Conservation (phyloP, 2,329 filamentous ascomycete genomes). For the Fusarium udum region DNA sequence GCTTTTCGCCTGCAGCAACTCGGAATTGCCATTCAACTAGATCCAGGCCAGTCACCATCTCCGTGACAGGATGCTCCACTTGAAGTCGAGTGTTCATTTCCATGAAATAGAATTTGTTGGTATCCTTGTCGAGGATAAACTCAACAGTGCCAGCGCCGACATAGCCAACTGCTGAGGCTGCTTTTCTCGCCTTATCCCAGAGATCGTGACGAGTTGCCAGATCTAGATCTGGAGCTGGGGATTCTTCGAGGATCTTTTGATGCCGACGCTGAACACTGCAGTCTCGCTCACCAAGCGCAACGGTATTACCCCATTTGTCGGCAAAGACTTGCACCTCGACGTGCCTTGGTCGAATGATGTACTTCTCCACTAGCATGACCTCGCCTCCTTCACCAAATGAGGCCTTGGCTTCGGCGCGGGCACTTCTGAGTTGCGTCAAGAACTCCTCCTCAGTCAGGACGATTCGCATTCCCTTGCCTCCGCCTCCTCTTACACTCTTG, state of each 20-base stretch:
- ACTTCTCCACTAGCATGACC: slow-evolving; percentile 86
- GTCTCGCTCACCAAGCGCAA: slow-evolving; percentile 87
- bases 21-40: slow-evolving; percentile 97
- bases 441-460: slow-evolving; percentile 76
- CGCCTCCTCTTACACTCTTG: slow-evolving; percentile 83
- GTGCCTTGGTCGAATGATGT: slow-evolving; percentile 80
- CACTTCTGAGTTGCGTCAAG: slow-evolving; percentile 73
- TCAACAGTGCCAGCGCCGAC: slow-evolving; percentile 91
- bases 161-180: slow-evolving; percentile 81
- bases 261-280: slow-evolving; percentile 88
- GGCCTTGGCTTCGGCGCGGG: slow-evolving; percentile 77
- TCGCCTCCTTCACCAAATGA: slow-evolving; percentile 83
- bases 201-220: slow-evolving; percentile 67
- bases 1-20: slow-evolving; percentile 67
- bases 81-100: slow-evolving; percentile 90
- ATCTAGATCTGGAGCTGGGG: slow-evolving; percentile 76
- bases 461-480: slow-evolving; percentile 86
- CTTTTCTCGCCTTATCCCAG: slow-evolving; percentile 72
- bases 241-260: slow-evolving; percentile 92
- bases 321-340: slow-evolving; percentile 94
- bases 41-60: slow-evolving; percentile 73
- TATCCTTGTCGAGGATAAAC: slow-evolving; percentile 87
- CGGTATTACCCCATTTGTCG: slow-evolving; percentile 79
- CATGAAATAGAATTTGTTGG: slow-evolving; percentile 83
- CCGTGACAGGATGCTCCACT: slow-evolving; percentile 93